Base-by-base conservation (phyloP, 176 grass and related monocot species). In the Carex littledalei region DNA sequence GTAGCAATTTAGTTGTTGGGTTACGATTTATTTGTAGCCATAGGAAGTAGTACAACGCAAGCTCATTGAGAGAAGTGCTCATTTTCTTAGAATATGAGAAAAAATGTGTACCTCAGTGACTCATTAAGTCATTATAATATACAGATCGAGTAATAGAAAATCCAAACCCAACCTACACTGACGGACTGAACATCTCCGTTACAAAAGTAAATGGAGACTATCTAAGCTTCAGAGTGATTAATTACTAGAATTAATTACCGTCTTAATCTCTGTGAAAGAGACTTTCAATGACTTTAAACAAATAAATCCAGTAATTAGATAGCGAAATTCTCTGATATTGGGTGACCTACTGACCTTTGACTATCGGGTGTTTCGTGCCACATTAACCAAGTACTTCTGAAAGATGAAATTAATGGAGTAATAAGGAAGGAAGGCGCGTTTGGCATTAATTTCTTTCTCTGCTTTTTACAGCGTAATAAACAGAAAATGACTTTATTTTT, bases 201-300 rank as follows among this genome's bases (percentile, higher is more conserved):
- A 20, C 16, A 20, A 6, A 61, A 20, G 59, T 9, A 21, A 61
- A 61, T 61, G 59, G 59, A 18, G 59, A 61, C 59, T 18, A 22
- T 61, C 16, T 17, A 20, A 37, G 67, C 8, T 15, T 71, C 1
- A 50, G 26, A 32, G 12, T 71, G 17, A 35, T 70, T 41, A 41
- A 71, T 58, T 58, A 18, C 67, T 31, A 34, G 2, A n/a, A 39
- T 72, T 39, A 50, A 73, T 73, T 73, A 76, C 71, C 20, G 41
- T 34, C 71, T 47, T 76, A 76, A 76, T 76, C 37, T 37, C 47
- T 24, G 41, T 49, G 47, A 76, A 76, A 76, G 71, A 20, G 14
- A 76, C 39, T 76, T 76, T 52, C 18, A 76, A 76, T 22, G 39
- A 76, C 71, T 76, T 76, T 20, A 76, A 43, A 24, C 53, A 13